Evolutionary conservation across 1,139 yeast genomes (phyloP).

Genomic region (Candida sp.): DNA sequence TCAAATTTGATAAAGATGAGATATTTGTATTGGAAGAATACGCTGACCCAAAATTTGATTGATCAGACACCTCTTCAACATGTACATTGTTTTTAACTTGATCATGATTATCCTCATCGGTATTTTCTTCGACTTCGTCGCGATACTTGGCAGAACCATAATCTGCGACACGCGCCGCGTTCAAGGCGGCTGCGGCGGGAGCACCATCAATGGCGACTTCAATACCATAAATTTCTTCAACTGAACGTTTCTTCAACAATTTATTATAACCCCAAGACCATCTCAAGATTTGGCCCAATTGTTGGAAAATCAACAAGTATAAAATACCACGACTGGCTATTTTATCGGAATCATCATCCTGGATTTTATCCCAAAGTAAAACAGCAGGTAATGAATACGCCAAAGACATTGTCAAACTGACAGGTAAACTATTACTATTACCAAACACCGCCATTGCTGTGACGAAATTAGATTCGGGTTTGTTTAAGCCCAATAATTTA

Average conservation of each 20-base stretch:
- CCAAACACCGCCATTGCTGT: constrained; percentile 91
- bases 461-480: constrained; percentile 72
- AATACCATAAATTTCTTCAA: constrained; percentile 32
- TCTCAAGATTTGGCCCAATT: constrained; percentile 76
- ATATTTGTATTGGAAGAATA: neutral
- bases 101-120: too few relatives aligned
- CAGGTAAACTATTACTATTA: constrained; percentile 77
- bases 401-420: constrained; percentile 67
- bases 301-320: constrained; percentile 77
- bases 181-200: constrained; percentile 7
- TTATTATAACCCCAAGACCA: constrained; percentile 95
- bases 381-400: constrained; percentile 67
- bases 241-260: constrained; percentile 52
- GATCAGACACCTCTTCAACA: too few relatives aligned
- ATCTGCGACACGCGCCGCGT: constrained; percentile 7
- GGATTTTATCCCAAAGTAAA: constrained; percentile 70
- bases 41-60: neutral
- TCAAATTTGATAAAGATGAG: neutral
- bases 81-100: neutral
- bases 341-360: constrained; percentile 61
- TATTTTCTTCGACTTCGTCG: too few relatives aligned
- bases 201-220: constrained; percentile 11
- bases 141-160: neutral
- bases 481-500: constrained; percentile 46
- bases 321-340: constrained; percentile 80